Evolutionary conservation across 768 basidiomycete genomes (phyloP), one percentile per base, ranked within the genome.

Genomic region (Candolleomyces efflorescens): DNA sequence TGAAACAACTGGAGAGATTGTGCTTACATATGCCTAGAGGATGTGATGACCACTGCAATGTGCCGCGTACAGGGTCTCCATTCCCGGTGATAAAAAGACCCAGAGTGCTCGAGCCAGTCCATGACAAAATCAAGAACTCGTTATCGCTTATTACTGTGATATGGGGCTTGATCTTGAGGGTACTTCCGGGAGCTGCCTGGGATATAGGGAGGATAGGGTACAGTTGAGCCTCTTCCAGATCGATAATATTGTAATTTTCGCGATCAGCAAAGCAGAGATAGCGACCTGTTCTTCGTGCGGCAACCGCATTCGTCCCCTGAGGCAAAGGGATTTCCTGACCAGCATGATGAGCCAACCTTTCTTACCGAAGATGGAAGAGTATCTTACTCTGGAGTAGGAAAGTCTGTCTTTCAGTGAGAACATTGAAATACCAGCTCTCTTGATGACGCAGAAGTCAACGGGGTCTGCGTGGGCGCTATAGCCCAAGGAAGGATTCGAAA

Each of bases 31-130:
- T 74, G 18, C 85, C 81, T 22, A 84, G 73, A 0, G 94, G 92
- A 75, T 95, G 86, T 51, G 76, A 81, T 2, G 84, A 79, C 92
- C 93, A 97, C 67, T 92, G 83, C 45, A 97, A 73, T 1, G 94
- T 95, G 2, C 94, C 94, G 47, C 94, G 81, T 7, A 93, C 87
- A 4, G 95, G 93, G 69, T 96, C 94, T 0, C 93, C 94, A 2
- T 84, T 82, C 0, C 85, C 82, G 13, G 82, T 92, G 62, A 98
- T 78, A 64, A 98, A 98, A 10, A 98, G 74, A 0, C 95, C 95
- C 41, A 98, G 75, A 0, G 91, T 90, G 53, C 81, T 84, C 3
- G 78, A 73, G 13, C 92, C 95, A 0, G 87, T 94, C 82, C 89
- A 94, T 2, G 90, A 90, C 15, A 92, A 76, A 20, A 97, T 78